A percentile compares a stretch with the other conserved stretches of the same genome.
Conservation (phyloP, 139 green algal species). For the Chlamydomonas sp. region DNA sequence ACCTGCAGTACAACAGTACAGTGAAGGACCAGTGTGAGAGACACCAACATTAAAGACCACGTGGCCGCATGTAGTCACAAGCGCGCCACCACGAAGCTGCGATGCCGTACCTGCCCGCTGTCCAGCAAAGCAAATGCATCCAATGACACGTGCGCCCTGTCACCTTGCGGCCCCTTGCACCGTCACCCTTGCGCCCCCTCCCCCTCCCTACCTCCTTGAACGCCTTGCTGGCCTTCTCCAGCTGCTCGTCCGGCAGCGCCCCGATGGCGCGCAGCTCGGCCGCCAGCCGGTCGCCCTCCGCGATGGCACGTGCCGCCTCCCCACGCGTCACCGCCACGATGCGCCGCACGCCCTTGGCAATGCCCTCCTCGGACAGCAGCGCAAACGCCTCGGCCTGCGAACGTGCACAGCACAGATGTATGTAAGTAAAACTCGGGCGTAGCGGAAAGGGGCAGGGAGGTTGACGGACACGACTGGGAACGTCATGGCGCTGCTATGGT, state of each 20-base stretch:
- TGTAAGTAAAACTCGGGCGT: no score
- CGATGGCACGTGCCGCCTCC: constrained; percentile 79
- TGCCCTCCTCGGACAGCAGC: constrained; percentile 95
- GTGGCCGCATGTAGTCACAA: no score
- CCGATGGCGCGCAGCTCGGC: constrained; percentile 54
- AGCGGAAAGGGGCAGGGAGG: neutral
- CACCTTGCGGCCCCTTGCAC: neutral
- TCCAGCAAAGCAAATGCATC: no score
- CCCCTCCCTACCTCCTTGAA: constrained; percentile 64
- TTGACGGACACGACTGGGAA: neutral
- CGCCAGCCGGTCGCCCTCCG: constrained; percentile 70
- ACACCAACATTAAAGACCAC: no score
- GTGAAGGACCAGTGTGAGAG: no score
- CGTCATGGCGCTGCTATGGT: neutral
- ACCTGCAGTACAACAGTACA: neutral
- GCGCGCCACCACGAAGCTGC: no score
- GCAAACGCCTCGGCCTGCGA: constrained; percentile 84
- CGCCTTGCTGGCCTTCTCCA: constrained; percentile 64
- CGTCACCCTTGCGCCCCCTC: neutral
- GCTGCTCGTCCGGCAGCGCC: constrained; percentile 49
- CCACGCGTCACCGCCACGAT: constrained; percentile 89
- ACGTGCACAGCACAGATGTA: no score
- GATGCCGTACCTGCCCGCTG: no score
- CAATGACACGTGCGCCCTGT: no score
- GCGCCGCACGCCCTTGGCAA: constrained; percentile 94